Evolutionary conservation across 2,329 filamentous ascomycete species (phyloP).

Genomic region (Coleophoma crateriformis): DNA sequence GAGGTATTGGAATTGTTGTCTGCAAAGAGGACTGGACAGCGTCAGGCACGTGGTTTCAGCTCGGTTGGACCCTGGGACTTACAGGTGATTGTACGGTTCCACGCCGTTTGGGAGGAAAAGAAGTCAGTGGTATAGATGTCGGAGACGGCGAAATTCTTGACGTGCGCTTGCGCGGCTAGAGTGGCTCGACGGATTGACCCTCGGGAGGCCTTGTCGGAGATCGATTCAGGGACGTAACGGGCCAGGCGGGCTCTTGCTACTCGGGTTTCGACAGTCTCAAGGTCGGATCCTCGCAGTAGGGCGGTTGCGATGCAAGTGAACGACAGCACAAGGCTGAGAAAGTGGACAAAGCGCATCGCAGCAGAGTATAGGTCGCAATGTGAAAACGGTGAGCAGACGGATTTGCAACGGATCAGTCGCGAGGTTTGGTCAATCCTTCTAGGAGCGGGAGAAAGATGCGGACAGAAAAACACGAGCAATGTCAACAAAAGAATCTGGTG

Average conservation of each 20-base stretch:
- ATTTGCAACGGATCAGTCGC: not conserved
- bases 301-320: conserved; percentile 6
- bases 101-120: not conserved
- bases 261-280: not conserved
- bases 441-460: too few species aligned
- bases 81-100: conserved; percentile 11
- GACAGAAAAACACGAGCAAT: too few species aligned
- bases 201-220: not conserved
- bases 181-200: conserved; percentile 1
- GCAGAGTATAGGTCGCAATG: not conserved
- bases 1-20: conserved; percentile 23
- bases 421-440: not conserved
- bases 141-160: conserved; percentile 7
- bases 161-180: too few species aligned
- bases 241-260: not conserved
- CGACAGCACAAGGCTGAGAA: conserved; percentile 6
- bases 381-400: not conserved
- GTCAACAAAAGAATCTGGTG: too few species aligned
- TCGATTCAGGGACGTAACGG: not conserved
- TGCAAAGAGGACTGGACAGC: conserved; percentile 15
- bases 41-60: not conserved
- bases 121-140: conserved; percentile 5
- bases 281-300: not conserved
- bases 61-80: not conserved
- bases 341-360: conserved; percentile 10